Evolutionary conservation across 352 stramenopile species (phyloP).

Genomic region (Globisporangium yorkense): DNA sequence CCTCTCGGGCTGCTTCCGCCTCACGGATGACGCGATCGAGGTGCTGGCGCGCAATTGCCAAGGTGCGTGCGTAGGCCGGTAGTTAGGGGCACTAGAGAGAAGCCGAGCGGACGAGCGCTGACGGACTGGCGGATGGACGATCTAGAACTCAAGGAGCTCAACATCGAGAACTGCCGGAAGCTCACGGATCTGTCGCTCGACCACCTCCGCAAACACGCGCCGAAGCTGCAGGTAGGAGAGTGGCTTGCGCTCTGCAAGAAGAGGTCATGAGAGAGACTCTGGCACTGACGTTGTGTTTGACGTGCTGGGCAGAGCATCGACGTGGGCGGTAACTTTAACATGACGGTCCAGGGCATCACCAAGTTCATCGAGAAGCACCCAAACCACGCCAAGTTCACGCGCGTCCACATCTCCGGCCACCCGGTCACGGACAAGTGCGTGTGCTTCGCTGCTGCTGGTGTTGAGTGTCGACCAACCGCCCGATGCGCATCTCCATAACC

Average conservation of each 20-base stretch:
- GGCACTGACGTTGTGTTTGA: not conserved
- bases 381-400: conserved; percentile 87
- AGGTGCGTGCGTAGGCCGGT: conserved; percentile 24
- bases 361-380: conserved; percentile 87
- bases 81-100: not conserved
- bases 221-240: conserved; percentile 64
- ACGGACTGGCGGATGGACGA: not conserved
- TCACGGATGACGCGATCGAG: conserved; percentile 84
- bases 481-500: not conserved
- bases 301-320: conserved; percentile 61
- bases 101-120: not conserved
- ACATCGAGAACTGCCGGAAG: conserved; percentile 88
- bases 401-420: conserved; percentile 81
- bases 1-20: conserved; percentile 83
- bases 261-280: not conserved
- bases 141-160: conserved; percentile 83
- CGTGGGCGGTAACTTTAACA: conserved; percentile 86
- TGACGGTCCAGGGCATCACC: conserved; percentile 81
- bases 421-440: conserved; percentile 75
- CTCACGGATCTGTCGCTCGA: conserved; percentile 75
- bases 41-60: conserved; percentile 73
- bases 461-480: not conserved
- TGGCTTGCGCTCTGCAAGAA: no score
- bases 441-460: not conserved
- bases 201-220: conserved; percentile 68